Base-by-base conservation (phyloP, 257 asterid species). In the Przewalskia tangutica region DNA sequence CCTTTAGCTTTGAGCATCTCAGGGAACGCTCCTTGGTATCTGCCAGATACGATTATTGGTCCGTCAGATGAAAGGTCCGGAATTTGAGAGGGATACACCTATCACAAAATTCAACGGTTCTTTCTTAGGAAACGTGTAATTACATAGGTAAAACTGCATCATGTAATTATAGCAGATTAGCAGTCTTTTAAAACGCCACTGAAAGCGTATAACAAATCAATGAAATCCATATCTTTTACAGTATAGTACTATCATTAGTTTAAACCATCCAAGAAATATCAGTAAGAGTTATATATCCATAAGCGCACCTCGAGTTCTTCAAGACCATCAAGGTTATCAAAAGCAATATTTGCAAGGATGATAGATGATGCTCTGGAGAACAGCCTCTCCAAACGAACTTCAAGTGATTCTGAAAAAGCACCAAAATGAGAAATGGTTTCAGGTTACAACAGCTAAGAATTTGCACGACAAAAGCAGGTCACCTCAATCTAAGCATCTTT, bases 51-150 rank as follows among this genome's bases (percentile, higher is more conserved):
- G 81, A 96, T 86, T 91, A 93, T 85, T 81, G 94, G 97, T 84
- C 95, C 84, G 82, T 84, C 92, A 34, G 91, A 91, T 36, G 98
- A 96, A 84, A 96, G 89, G 85, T 96, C 99, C 20, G 97, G 98
- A 81, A 92, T 86, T 89, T 84, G 91, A 83, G 91, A 84, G 66
- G 98, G 98, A 85, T 87, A 91, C 82, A 96, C 98, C 99, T 94
- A 86, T 27, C 79, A 82, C 32, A 85, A 81, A 82, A 82, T 86
- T 8, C 46, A 71, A 32, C 36, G 54, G 76, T n/a, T 42, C 86
- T 67, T 58, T 83, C 81, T 84, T 46, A 85, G 44, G 73, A 81
- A 42, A 68, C 32, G 8, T 68, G 77, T 68, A 68, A 1, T n/a
- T 38, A 40, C 17, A 68, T 68, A 42, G 9, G 36, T 40, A 40